phyloP scores from a whole-genome alignment of 2,329 filamentous ascomycete genomes.

The Metarhizium rileyi region DNA sequence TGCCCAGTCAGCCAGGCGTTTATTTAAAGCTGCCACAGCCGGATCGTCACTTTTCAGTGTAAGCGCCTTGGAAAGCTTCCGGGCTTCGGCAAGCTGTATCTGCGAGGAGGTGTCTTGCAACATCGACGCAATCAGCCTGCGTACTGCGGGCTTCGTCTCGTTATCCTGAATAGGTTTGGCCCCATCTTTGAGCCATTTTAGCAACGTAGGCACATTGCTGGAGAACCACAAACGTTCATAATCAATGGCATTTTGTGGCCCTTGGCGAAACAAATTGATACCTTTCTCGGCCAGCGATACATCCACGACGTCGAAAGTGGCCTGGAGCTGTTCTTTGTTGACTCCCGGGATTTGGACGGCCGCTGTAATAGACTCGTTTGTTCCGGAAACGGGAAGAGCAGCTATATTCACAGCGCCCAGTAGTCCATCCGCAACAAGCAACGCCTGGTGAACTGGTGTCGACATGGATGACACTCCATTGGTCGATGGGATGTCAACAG shows the following conservation, averaged over 20 bases:
- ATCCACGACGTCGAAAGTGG: slow-evolving; percentile 51
- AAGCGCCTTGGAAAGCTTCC: slow-evolving; percentile 23
- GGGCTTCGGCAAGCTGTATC: slow-evolving; percentile 40
- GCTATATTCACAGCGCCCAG: slow-evolving; percentile 51
- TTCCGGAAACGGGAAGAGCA: slow-evolving; percentile 29
- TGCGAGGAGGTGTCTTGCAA: slow-evolving; percentile 43
- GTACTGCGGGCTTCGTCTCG: slow-evolving; percentile 55
- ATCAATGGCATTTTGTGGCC: slow-evolving; percentile 56
- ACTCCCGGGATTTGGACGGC: slow-evolving; percentile 49
- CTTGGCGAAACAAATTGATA: slow-evolving; percentile 57
- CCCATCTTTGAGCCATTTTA: slow-evolving; percentile 54
- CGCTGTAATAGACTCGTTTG: slow-evolving; percentile 34
- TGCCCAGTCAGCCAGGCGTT: slow-evolving; percentile 60
- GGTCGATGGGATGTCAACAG: slow-evolving; percentile 58
- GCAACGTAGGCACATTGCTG: slow-evolving; percentile 57
- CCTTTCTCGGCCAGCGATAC: slow-evolving; percentile 51
- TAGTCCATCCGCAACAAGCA: slow-evolving; percentile 66
- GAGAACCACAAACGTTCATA: slow-evolving; percentile 68
- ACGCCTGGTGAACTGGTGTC: slow-evolving; percentile 74
- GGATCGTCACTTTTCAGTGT: slow-evolving; percentile 24
- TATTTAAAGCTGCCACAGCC: slow-evolving; percentile 35
- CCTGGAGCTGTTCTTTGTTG: slow-evolving; percentile 22
- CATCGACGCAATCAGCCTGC: slow-evolving; percentile 56
- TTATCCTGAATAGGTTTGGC: slow-evolving; percentile 27
- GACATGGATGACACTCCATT: slow-evolving; percentile 57